Evolutionary conservation across 371 early-diverging fungal genomes (phyloP), one percentile per base, ranked within the genome.

Genomic region (Blastocladiella emersonii): DNA sequence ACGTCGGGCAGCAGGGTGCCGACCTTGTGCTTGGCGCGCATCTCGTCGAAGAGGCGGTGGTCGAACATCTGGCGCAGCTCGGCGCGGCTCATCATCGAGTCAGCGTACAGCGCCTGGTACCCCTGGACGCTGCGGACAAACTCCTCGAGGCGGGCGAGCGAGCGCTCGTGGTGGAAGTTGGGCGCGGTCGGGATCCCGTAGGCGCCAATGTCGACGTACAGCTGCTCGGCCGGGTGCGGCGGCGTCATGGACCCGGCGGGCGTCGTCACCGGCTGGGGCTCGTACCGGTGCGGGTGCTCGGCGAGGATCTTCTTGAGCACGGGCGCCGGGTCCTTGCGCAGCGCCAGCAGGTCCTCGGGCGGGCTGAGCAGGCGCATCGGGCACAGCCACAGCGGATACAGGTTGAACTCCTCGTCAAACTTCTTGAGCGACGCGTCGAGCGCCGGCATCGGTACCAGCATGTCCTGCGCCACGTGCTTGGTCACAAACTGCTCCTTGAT

Each of bases 21-120:
- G 12, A 64, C 67, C 10, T 61, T 36, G 57, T 67, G 67, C 61
- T 67, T 67, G 2, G 44, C 49, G 13, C 70, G 57, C 12, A 62
- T 25, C 49, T 67, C 49, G 61, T 63, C 65, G 63, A 74, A 76
- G 15, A 66, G 57, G 2, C 64, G 60, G 64, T 72, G 74, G 53
- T 76, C 76, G 56, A 76, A 76, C 76, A 76, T 76, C 48, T 68
- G 56, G 57, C 67, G 36, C 65, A 76, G 74, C 66, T 76, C 73
- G 5, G 64, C 70, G 12, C 65, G 64, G 34, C 60, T 70, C 70
- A 64, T 63, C 57, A 70, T 67, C 30, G 66, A 67, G 60, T 72
- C 67, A 51, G 73, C 74, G 61, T 76, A 76, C 64, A 72, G 62
- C 51, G 72, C 66, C 66, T 70, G 68, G 32, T 56, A 66, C n/a